These are phyloP conservation scores for Brettanomyces naardenensis DNA, from an alignment of 805 yeast species.

Conservation along the genomic window DNA sequence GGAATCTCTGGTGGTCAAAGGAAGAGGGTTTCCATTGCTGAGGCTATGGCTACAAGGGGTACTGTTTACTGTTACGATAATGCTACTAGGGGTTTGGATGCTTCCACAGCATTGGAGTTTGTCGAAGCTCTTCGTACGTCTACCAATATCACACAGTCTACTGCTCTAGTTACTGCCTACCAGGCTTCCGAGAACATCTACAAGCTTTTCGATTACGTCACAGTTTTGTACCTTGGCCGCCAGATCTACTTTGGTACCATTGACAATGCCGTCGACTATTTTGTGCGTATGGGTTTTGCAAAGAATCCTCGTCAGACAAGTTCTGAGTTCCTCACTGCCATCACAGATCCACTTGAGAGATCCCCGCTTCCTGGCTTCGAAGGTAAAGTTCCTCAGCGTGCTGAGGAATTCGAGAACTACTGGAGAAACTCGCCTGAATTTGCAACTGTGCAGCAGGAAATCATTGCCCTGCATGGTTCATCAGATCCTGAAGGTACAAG, in stretches of 20 bases:
- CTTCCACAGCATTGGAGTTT: conserved; percentile 63
- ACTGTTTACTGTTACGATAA: conserved; percentile 57
- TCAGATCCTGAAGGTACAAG: conserved; percentile 27
- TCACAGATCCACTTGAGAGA: conserved; percentile 58
- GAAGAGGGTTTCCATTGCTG: conserved; percentile 61
- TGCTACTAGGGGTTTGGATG: conserved; percentile 62
- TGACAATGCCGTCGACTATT: conserved; percentile 42
- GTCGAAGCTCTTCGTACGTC: conserved; percentile 51
- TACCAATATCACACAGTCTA: conserved; percentile 44
- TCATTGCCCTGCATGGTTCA: conserved; percentile 29
- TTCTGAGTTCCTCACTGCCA: conserved; percentile 59
- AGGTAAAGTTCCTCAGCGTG: conserved; percentile 43
- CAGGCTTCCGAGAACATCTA: conserved; percentile 61
- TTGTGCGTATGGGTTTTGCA: conserved; percentile 50
- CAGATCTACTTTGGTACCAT: conserved; percentile 54
- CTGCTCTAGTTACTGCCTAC: conserved; percentile 55
- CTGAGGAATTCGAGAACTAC: conserved; percentile 47
- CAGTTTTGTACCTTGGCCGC: conserved; percentile 49
- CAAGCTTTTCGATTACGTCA: conserved; percentile 50
- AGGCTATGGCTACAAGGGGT: conserved; percentile 45
- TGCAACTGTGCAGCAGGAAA: conserved; percentile 28
- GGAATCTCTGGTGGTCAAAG: conserved; percentile 70
- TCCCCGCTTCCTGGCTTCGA: conserved; percentile 40
- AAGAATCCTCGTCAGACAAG: conserved; percentile 60
- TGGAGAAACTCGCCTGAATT: conserved; percentile 53